A percentile compares a stretch with the other conserved stretches of the same genome.
phyloP scores from a whole-genome alignment of 2,329 filamentous ascomycete species.

The Tolypocladium ophioglossoides region DNA sequence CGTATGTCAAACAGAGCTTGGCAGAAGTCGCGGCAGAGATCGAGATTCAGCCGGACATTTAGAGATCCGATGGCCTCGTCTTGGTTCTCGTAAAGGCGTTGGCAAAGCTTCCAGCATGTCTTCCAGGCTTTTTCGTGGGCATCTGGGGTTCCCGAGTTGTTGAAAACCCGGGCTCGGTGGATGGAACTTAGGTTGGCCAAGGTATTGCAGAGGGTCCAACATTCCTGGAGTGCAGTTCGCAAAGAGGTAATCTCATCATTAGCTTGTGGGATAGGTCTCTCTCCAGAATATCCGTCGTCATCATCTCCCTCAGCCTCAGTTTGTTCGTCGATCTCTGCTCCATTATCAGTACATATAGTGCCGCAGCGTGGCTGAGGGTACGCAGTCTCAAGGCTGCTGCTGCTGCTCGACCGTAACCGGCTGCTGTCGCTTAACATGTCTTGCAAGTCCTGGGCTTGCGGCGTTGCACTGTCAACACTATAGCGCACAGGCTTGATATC shows the following conservation, averaged over 20 bases:
- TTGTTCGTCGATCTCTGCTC: slow-evolving; percentile 44
- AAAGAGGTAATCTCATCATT: slow-evolving; percentile 56
- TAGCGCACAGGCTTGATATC: slow-evolving; percentile 57
- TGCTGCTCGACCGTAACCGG: slow-evolving; percentile 52
- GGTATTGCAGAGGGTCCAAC: slow-evolving; percentile 91
- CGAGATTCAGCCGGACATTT: slow-evolving; percentile 64
- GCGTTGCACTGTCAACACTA: slow-evolving; percentile 61
- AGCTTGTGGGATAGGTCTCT: slow-evolving; percentile 29
- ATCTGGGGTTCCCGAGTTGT: slow-evolving; percentile 61
- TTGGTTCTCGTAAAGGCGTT: slow-evolving; percentile 74
- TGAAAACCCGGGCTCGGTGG: slow-evolving; percentile 70
- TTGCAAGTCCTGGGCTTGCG: slow-evolving; percentile 71
- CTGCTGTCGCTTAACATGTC: slow-evolving; percentile 52
- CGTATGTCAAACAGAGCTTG: slow-evolving; percentile 84
- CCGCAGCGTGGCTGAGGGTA: neutral
- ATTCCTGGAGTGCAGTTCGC: slow-evolving; percentile 71
- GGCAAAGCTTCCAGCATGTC: slow-evolving; percentile 87
- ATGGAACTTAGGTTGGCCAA: slow-evolving; percentile 75
- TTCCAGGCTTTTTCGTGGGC: slow-evolving; percentile 86
- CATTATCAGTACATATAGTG: neutral
- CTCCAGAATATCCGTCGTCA: slow-evolving; percentile 36
- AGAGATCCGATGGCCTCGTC: slow-evolving; percentile 58
- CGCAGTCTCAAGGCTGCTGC: slow-evolving; percentile 70
- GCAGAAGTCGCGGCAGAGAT: slow-evolving; percentile 85
- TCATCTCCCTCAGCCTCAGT: slow-evolving; percentile 42